Evolutionary conservation across 2,329 filamentous ascomycete species (phyloP).

Genomic region (Exophiala oligosperma): DNA sequence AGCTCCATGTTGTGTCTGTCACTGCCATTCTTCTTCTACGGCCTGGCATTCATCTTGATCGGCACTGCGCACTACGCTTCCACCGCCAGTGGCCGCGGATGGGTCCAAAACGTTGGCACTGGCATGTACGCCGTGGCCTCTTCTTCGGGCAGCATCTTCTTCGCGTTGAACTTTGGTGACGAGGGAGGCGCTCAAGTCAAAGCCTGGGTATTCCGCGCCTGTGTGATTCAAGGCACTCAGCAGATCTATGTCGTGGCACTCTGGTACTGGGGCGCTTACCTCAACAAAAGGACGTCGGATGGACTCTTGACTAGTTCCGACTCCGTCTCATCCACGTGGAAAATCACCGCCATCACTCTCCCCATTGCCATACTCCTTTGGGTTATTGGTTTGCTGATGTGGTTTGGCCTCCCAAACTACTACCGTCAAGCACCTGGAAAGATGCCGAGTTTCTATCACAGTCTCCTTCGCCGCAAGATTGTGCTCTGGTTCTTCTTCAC

Average conservation of each 20-base stretch:
- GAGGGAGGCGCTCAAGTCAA: slow-evolving; percentile 63
- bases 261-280: slow-evolving; percentile 66
- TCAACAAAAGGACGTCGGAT: slow-evolving; percentile 47
- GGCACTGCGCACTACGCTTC: slow-evolving; percentile 59
- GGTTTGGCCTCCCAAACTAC: slow-evolving; percentile 64
- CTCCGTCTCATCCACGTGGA: slow-evolving; percentile 45
- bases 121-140: slow-evolving; percentile 64
- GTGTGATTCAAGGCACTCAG: slow-evolving; percentile 66
- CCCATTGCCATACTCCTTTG: slow-evolving; percentile 61
- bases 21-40: slow-evolving; percentile 63
- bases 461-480: slow-evolving; percentile 62
- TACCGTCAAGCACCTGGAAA: slow-evolving; percentile 65
- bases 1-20: slow-evolving; percentile 60
- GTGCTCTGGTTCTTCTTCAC: slow-evolving; percentile 67
- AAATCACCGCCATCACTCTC: slow-evolving; percentile 55
- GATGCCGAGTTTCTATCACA: slow-evolving; percentile 65
- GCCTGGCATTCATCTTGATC: slow-evolving; percentile 63
- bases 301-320: slow-evolving; percentile 38
- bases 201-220: slow-evolving; percentile 67
- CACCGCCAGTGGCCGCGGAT: slow-evolving; percentile 40
- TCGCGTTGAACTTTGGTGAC: slow-evolving; percentile 66
- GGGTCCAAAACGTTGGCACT: slow-evolving; percentile 62
- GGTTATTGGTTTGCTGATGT: slow-evolving; percentile 56
- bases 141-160: slow-evolving; percentile 64
- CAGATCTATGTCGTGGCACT: slow-evolving; percentile 65